These are phyloP conservation scores for Lasiodiplodia hormozganensis DNA, from an alignment of 2,329 filamentous ascomycete genomes.

Conservation along the genomic window DNA sequence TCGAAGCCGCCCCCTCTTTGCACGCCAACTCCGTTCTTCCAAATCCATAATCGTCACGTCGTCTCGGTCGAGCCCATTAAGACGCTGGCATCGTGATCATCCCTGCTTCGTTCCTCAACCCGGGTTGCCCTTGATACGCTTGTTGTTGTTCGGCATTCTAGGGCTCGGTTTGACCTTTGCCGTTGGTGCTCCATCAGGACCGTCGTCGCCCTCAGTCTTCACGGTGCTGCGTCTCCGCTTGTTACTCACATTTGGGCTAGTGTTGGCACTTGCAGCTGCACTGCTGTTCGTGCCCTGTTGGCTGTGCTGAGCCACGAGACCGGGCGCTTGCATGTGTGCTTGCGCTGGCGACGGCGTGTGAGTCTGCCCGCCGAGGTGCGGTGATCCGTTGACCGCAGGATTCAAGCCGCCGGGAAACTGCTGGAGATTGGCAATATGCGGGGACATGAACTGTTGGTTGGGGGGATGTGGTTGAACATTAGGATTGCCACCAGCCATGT, in stretches of 20 bases:
- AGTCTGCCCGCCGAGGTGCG: slow-evolving; percentile 46
- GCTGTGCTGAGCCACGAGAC: slow-evolving; percentile 64
- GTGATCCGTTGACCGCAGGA: slow-evolving; percentile 59
- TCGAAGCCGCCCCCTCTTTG: slow-evolving; percentile 13
- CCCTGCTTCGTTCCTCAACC: slow-evolving; percentile 2
- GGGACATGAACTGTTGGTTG: slow-evolving; percentile 61
- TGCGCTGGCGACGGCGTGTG: slow-evolving; percentile 56
- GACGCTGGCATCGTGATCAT: slow-evolving; percentile 24
- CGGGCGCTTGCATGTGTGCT: slow-evolving; percentile 43
- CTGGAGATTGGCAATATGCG: slow-evolving; percentile 60
- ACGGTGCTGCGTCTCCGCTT: slow-evolving; percentile 68
- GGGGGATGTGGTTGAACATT: slow-evolving; percentile 36
- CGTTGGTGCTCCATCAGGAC: slow-evolving; percentile 42
- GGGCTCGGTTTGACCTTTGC: slow-evolving; percentile 60
- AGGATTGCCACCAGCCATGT: slow-evolving; percentile 36
- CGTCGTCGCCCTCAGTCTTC: slow-evolving; percentile 65
- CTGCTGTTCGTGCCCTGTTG: slow-evolving; percentile 64
- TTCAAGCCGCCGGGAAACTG: slow-evolving; percentile 51
- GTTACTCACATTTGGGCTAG: slow-evolving; percentile 66
- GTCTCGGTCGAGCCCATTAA: slow-evolving; percentile 23
- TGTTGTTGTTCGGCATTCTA: slow-evolving; percentile 47
- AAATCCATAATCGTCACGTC: slow-evolving; percentile 26
- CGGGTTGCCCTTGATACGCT: slow-evolving; percentile 35
- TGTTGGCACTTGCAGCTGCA: slow-evolving; percentile 63
- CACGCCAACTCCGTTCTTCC: slow-evolving; percentile 14